Evolutionary conservation across 202 grass and related monocot genomes (phyloP).

Genomic region (Brachypodium distachyon): DNA sequence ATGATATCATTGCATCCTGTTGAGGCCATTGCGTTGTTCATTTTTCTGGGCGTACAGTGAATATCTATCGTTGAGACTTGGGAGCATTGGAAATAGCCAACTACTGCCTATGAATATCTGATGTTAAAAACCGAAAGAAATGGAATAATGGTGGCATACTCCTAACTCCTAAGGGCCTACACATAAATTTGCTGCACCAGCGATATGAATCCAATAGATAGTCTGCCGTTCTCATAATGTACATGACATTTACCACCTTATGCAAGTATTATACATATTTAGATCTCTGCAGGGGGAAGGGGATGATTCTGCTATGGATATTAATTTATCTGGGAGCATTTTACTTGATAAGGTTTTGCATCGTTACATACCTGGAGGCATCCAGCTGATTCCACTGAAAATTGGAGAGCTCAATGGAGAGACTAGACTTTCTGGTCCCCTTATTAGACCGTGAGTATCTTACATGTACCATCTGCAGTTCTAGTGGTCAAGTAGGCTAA

Average conservation of each 20-base stretch:
- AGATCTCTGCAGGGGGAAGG: slow-evolving; percentile 62
- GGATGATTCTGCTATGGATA: slow-evolving; percentile 90
- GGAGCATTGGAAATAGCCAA: slow-evolving; percentile 3
- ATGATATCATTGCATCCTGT: neutral
- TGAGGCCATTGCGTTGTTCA: neutral
- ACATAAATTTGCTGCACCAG: neutral
- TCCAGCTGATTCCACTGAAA: slow-evolving; percentile 69
- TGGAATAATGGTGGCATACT: neutral
- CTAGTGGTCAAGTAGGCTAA: neutral
- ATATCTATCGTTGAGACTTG: neutral
- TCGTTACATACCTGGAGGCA: slow-evolving; percentile 71
- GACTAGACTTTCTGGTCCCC: slow-evolving; percentile 87
- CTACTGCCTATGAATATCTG: neutral
- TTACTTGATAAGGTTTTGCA: slow-evolving; percentile 85
- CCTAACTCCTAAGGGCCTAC: neutral
- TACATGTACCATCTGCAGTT: neutral
- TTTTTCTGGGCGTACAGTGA: slow-evolving; percentile 1
- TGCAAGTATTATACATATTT: slow-evolving; percentile 29
- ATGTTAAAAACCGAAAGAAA: neutral
- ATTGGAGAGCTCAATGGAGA: slow-evolving; percentile 98
- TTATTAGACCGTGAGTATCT: slow-evolving; percentile 83
- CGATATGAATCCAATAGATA: neutral
- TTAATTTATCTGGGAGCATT: slow-evolving; percentile 97
- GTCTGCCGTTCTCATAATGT: neutral
- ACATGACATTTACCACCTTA: slow-evolving; percentile 9